Evolutionary conservation across 192 early-diverging fungal species (phyloP).

Genomic region (Dispira parvispora): DNA sequence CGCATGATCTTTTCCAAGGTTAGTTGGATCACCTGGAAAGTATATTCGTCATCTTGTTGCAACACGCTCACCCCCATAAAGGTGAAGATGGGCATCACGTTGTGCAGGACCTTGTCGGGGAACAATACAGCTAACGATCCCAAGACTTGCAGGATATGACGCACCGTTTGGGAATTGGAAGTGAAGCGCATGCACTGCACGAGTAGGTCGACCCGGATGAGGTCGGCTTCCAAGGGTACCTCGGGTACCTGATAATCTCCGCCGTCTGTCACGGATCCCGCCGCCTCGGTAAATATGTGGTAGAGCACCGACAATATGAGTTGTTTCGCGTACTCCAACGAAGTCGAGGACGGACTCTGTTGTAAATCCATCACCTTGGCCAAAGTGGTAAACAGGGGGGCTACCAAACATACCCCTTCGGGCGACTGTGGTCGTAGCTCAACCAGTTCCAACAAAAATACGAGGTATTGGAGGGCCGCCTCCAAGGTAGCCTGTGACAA

Average conservation of each 20-base stretch:
- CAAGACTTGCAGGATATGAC: slow-evolving; percentile 71
- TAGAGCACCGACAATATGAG: slow-evolving; percentile 54
- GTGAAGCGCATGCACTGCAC: slow-evolving; percentile 79
- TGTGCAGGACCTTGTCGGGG: slow-evolving; percentile 72
- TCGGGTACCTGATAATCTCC: slow-evolving; percentile 20
- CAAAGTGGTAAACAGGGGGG: slow-evolving; percentile 56
- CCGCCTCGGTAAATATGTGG: slow-evolving; percentile 26
- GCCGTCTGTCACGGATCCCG: background rate
- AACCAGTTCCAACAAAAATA: slow-evolving; percentile 58
- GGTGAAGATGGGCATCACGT: slow-evolving; percentile 94
- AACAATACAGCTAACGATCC: slow-evolving; percentile 64
- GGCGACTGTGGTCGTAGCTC: slow-evolving; percentile 39
- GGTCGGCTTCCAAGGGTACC: slow-evolving; percentile 25
- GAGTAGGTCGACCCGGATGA: slow-evolving; percentile 67
- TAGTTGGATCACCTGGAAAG: slow-evolving; percentile 85
- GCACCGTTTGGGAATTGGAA: slow-evolving; percentile 89
- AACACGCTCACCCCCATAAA: slow-evolving; percentile 94
- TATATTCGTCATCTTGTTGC: slow-evolving; percentile 93
- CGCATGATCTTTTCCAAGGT: slow-evolving; percentile 79
- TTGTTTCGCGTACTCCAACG: slow-evolving; percentile 79
- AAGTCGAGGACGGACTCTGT: slow-evolving; percentile 27
- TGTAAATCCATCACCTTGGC: slow-evolving; percentile 37
- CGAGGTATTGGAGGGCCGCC: slow-evolving; percentile 32
- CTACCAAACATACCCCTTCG: slow-evolving; percentile 33
- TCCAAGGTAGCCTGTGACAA: slow-evolving; percentile 15